phyloP scores from a whole-genome alignment of 768 basidiomycete species.

The Boletus barrowsii region DNA sequence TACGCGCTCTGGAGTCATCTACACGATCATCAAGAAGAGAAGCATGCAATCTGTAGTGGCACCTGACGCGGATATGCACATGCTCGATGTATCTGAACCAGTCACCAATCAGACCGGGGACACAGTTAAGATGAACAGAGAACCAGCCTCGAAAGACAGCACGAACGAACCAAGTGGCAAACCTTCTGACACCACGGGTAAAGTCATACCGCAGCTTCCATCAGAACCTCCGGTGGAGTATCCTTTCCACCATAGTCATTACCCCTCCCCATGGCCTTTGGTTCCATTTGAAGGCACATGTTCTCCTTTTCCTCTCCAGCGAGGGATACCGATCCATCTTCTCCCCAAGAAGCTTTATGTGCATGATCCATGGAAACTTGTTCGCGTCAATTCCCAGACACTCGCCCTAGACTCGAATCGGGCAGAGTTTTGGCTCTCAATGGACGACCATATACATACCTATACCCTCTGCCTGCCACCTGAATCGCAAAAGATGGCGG shows the following conservation, averaged over 20 bases:
- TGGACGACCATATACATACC: conserved; percentile 22
- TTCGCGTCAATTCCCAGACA: background rate
- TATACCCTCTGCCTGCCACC: conserved; percentile 29
- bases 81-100: background rate
- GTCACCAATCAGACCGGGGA: background rate
- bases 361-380: conserved; percentile 41
- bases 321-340: conserved; percentile 32
- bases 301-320: conserved; percentile 24
- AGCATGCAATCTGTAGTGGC: background rate
- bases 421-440: conserved; percentile 24
- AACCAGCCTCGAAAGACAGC: background rate
- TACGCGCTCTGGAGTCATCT: background rate
- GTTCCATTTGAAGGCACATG: conserved; percentile 34
- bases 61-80: background rate
- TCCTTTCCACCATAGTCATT: conserved; percentile 31
- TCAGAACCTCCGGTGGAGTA: conserved; percentile 2
- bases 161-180: background rate
- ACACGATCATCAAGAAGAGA: background rate
- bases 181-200: background rate
- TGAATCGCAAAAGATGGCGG: conserved; percentile 4
- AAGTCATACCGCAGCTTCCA: background rate
- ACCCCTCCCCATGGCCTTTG: conserved; percentile 41
- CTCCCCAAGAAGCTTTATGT: conserved; percentile 42
- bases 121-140: background rate
- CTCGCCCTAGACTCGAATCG: background rate